phyloP scores from a whole-genome alignment of 164 flowering plant genomes.

The Aristolochia californica region DNA sequence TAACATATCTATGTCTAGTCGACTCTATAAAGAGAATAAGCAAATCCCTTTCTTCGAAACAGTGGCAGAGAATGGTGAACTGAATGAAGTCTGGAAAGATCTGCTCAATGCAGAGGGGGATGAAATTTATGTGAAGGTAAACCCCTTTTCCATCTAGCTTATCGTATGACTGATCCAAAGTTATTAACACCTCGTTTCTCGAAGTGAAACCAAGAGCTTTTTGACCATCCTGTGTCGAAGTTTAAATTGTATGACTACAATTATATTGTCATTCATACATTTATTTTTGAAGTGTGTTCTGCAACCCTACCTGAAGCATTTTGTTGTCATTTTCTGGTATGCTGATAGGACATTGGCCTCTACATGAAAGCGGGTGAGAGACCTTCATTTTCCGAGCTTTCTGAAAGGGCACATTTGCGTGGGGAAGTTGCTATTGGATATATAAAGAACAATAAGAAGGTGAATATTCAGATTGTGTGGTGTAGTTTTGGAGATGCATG shows the following conservation, averaged over 20 bases:
- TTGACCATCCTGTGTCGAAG: too few species aligned
- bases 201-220: too few species aligned
- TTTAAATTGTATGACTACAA: too few species aligned
- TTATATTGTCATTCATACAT: too few species aligned
- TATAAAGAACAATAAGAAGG: slow-evolving; percentile 73
- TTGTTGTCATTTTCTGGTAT: background rate
- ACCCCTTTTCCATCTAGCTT: too few species aligned
- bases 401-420: slow-evolving; percentile 73
- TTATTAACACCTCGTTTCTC: too few species aligned
- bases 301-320: too few species aligned
- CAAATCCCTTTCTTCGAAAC: background rate
- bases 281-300: too few species aligned
- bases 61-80: slow-evolving; percentile 78
- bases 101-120: slow-evolving; percentile 90
- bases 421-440: slow-evolving; percentile 94
- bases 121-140: slow-evolving; percentile 93
- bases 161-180: too few species aligned
- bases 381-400: slow-evolving; percentile 74
- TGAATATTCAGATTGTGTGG: slow-evolving; percentile 11
- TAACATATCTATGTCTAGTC: too few species aligned
- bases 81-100: slow-evolving; percentile 96
- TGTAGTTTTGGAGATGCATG: background rate
- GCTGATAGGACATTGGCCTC: slow-evolving; percentile 54
- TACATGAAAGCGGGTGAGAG: slow-evolving; percentile 82
- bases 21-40: too few species aligned